Evolutionary conservation across 192 early-diverging fungal species (phyloP).

Genomic region (Umbelopsis sp.): DNA sequence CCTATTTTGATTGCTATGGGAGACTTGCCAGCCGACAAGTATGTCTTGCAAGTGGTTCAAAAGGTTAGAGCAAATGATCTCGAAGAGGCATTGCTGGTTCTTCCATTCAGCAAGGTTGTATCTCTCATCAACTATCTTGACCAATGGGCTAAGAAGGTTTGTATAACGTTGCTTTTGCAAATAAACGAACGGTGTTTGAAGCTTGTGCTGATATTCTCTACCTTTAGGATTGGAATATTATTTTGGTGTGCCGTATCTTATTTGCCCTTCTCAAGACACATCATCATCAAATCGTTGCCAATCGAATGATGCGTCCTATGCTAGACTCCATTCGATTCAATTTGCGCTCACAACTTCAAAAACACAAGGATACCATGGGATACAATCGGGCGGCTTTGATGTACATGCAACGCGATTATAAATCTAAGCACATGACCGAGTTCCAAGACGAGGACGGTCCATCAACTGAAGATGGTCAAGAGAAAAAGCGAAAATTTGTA

Average conservation of each 20-base stretch:
- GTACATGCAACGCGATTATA: slow-evolving; percentile 77
- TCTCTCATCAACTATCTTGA: slow-evolving; percentile 79
- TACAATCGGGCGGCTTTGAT: slow-evolving; percentile 87
- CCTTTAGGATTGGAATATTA: slow-evolving; percentile 71
- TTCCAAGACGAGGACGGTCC: slow-evolving; percentile 70
- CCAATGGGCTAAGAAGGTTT: slow-evolving; percentile 77
- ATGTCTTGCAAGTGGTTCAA: slow-evolving; percentile 79
- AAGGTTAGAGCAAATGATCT: slow-evolving; percentile 83
- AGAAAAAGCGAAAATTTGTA: slow-evolving; percentile 81
- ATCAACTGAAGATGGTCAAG: slow-evolving; percentile 49
- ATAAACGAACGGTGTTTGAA: background rate
- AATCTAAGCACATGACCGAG: slow-evolving; percentile 68
- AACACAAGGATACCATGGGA: slow-evolving; percentile 84
- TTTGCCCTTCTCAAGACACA: slow-evolving; percentile 86
- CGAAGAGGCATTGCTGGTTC: slow-evolving; percentile 86
- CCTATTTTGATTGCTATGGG: slow-evolving; percentile 70
- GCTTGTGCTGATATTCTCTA: slow-evolving; percentile 12
- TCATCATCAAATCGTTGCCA: slow-evolving; percentile 87
- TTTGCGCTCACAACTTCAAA: slow-evolving; percentile 62
- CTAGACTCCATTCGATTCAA: slow-evolving; percentile 73
- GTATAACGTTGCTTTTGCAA: background rate
- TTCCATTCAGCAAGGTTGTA: slow-evolving; percentile 83
- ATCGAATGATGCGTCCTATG: slow-evolving; percentile 74
- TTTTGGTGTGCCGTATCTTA: slow-evolving; percentile 80
- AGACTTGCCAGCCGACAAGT: slow-evolving; percentile 70